Base-by-base conservation (phyloP, 169 alveolate species). In the Cryptosporidium parvum region DNA sequence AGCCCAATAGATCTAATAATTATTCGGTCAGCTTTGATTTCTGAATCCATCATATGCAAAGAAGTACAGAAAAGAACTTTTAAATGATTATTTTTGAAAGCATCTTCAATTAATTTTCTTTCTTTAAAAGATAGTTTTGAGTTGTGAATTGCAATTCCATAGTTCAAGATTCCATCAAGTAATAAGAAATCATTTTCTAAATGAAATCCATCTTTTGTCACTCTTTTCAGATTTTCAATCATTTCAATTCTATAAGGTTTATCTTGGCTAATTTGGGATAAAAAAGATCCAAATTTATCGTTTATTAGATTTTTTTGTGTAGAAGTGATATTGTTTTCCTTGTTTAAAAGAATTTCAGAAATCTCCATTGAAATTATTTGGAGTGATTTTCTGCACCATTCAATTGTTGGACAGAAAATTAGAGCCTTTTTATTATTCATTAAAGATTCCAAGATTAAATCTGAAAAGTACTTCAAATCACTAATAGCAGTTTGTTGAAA, bases 341-440 rank as follows among this genome's bases (percentile, higher is more conserved):
- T 35, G 23, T 33, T 39, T 12, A 31, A 33, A 21, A 73, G 8
- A 51, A 53, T 56, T 31, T 73, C 86, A 18, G 39, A 26, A 10
- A 73, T 31, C 12, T 37, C 37, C 68, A 37, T 45, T 3, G 52
- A n/a, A 14, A 73, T 16, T 56, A 72, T 33, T 31, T 73, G 52
- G 31, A 33, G 52, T 35, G 89, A 80, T 33, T 80, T 80, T 62
- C 52, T 80, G 52, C 89, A 62, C 89, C 89, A 80, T 29, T 80
- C 80, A 42, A 62, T 80, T 18, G 89, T 80, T 18, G 89, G 89
- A 45, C 75, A 80, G 39, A 80, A 61, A 18, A 80, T 67, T 33
- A 80, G 37, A 29, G 53, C 75, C n/a, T 67, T 59, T 62, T 62
- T 59, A 59, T 35, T 70, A 37, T 35, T 23, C 10, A 67, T 37